Evolutionary conservation across 1,284 basidiomycete genomes (phyloP).

Genomic region (Fomitopsis schrenkii): DNA sequence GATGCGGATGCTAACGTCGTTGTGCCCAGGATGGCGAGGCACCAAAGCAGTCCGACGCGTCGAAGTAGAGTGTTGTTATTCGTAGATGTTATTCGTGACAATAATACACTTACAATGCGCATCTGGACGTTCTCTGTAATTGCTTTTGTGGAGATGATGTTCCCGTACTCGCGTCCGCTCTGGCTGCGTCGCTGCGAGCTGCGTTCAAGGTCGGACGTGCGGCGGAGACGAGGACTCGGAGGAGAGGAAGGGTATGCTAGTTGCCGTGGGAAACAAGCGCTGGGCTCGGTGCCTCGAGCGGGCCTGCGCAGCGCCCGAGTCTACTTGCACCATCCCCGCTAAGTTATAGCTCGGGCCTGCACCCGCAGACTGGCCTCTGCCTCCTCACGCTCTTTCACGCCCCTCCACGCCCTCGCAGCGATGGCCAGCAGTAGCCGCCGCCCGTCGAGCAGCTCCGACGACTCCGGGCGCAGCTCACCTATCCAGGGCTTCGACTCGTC

Average conservation of each 20-base stretch:
- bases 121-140: constrained; percentile 1
- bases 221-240: neutral
- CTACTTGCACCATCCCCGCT: neutral
- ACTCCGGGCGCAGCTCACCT: constrained; percentile 22
- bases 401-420: neutral
- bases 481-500: constrained; percentile 30
- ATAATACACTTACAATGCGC: constrained; percentile 1
- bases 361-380: constrained; percentile 6
- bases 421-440: constrained; percentile 15
- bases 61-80: neutral
- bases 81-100: constrained; percentile 1
- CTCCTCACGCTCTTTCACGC: neutral
- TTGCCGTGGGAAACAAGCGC: neutral
- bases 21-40: constrained; percentile 17
- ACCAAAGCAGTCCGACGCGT: constrained; percentile 16
- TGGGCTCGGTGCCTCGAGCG: neutral
- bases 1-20: neutral
- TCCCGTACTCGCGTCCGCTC: neutral
- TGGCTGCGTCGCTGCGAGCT: neutral
- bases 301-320: neutral
- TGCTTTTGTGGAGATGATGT: neutral
- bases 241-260: neutral
- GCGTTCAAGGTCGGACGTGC: neutral
- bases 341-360: constrained; percentile 2
- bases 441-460: constrained; percentile 20